Conservation (phyloP, 306 rosid species). For the Trichosanthes cucumerina region DNA sequence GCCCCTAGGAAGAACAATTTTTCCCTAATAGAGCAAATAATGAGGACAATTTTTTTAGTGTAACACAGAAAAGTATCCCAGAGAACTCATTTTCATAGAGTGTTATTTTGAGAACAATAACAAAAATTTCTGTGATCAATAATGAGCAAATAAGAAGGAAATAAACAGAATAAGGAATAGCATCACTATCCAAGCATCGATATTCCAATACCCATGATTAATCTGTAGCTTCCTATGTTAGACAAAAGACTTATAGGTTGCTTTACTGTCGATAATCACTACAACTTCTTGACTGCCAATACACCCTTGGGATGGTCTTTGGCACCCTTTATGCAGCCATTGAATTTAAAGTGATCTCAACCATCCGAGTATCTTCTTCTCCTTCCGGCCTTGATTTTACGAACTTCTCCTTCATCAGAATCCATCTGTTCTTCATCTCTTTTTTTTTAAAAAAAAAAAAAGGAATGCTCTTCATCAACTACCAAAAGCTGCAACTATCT, state of each 20-base stretch:
- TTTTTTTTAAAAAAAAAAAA: background rate
- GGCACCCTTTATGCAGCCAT: background rate
- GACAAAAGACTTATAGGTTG: background rate
- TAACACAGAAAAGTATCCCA: background rate
- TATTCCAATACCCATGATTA: background rate
- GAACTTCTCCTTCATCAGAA: background rate
- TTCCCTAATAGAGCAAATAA: slow-evolving; percentile 42
- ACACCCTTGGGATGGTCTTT: background rate
- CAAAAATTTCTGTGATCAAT: background rate
- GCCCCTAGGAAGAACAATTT: slow-evolving; percentile 81
- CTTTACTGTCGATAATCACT: background rate
- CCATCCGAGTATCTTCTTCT: background rate
- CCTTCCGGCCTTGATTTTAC: background rate
- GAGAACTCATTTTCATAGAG: background rate
- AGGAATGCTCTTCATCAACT: background rate
- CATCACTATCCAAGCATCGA: background rate
- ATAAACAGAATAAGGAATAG: background rate
- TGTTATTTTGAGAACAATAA: background rate
- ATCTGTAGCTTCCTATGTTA: background rate
- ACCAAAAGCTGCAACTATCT: background rate
- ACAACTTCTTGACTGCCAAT: background rate
- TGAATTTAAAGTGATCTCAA: background rate
- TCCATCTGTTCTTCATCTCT: background rate
- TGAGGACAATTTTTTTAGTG: background rate
- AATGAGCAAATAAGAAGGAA: background rate